These are phyloP conservation scores for Puccinia novopanici DNA, from an alignment of 1,284 basidiomycete species.

Conservation along the genomic window DNA sequence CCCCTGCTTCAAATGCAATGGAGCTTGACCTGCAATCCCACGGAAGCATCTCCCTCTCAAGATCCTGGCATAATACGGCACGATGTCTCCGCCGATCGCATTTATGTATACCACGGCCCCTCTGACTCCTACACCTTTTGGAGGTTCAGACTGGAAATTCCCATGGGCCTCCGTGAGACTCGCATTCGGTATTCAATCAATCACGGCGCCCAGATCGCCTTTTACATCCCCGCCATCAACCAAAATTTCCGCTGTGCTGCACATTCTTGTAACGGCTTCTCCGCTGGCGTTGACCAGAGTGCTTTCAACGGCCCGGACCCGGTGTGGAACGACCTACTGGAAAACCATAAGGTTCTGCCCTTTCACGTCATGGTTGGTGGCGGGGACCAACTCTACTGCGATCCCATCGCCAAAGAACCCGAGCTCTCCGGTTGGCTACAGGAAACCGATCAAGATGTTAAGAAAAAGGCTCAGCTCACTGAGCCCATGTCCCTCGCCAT, in stretches of 20 bases:
- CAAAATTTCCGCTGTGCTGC: slow-evolving; percentile 91
- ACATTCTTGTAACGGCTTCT: slow-evolving; percentile 71
- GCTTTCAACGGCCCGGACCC: slow-evolving; percentile 59
- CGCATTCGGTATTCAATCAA: slow-evolving; percentile 69
- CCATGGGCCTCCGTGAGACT: slow-evolving; percentile 73
- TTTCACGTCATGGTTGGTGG: slow-evolving; percentile 84
- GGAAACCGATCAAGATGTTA: slow-evolving; percentile 68
- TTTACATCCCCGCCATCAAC: slow-evolving; percentile 76
- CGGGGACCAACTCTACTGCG: slow-evolving; percentile 67
- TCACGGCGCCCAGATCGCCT: slow-evolving; percentile 72
- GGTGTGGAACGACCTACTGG: slow-evolving; percentile 89
- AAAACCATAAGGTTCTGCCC: slow-evolving; percentile 74
- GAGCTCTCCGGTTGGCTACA: slow-evolving; percentile 75
- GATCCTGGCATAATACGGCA: slow-evolving; percentile 15
- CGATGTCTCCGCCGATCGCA: slow-evolving; percentile 67
- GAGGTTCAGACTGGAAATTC: slow-evolving; percentile 86
- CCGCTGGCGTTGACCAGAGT: slow-evolving; percentile 68
- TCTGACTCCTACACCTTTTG: slow-evolving; percentile 71
- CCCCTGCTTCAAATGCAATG: slow-evolving; percentile 52
- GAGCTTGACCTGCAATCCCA: slow-evolving; percentile 52
- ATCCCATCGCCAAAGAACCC: slow-evolving; percentile 62
- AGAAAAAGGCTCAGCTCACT: slow-evolving; percentile 69
- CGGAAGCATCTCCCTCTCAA: slow-evolving; percentile 50
- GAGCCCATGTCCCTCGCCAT: slow-evolving; percentile 75
- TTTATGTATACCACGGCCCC: slow-evolving; percentile 75